Evolutionary conservation across 805 yeast species (phyloP).

Genomic region (Wickerhamiella occidentalis): DNA sequence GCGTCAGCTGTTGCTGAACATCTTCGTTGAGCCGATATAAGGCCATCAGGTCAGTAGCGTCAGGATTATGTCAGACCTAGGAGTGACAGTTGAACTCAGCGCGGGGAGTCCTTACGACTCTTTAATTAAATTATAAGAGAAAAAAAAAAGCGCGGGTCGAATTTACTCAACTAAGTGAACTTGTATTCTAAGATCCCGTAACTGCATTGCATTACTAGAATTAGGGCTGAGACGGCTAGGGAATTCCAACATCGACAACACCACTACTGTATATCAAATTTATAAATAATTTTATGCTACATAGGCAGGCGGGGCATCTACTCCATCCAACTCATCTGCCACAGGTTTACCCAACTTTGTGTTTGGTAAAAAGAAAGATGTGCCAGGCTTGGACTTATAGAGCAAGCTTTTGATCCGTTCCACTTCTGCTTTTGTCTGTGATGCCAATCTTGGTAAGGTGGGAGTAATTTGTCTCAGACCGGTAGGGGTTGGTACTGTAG

Average conservation of each 20-base stretch:
- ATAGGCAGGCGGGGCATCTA: constrained; percentile 5
- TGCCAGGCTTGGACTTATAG: background rate
- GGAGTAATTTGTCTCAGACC: background rate
- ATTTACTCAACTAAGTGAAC: no score
- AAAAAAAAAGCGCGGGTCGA: no score
- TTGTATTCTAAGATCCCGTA: no score
- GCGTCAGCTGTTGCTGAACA: constrained; percentile 24
- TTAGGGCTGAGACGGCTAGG: no score
- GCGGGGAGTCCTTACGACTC: no score
- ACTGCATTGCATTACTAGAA: no score
- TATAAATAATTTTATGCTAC: background rate
- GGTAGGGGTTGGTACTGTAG: background rate
- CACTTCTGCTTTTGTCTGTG: constrained; percentile 7
- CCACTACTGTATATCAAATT: background rate
- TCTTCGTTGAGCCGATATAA: constrained; percentile 27
- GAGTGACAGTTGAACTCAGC: no score
- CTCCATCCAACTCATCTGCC: background rate
- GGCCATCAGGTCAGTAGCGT: constrained; percentile 15
- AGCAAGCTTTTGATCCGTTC: constrained; percentile 9
- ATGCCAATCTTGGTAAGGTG: background rate
- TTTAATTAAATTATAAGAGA: no score
- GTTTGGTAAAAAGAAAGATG: constrained; percentile 4
- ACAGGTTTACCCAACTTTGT: background rate
- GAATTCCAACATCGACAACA: no score
- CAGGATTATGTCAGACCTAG: background rate